Base-by-base conservation (phyloP, 768 basidiomycete species). In the Trametes coccinea region DNA sequence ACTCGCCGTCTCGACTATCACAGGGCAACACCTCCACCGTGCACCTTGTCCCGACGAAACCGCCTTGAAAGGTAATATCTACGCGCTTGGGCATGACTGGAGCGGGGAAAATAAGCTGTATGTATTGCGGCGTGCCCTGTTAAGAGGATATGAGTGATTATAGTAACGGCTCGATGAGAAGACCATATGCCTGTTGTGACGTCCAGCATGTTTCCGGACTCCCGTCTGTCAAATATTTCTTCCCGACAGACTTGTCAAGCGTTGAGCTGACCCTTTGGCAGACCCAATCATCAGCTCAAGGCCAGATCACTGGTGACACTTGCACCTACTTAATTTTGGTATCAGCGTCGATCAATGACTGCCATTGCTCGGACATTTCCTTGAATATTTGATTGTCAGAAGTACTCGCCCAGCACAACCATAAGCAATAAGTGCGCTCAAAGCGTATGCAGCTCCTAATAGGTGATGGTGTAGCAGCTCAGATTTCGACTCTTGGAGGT, bases 121-220 rank as follows among this genome's bases (percentile, higher is more conserved):
- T 82, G 65, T 78, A 86, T 75, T 93, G 92, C 1, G 90, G 90
- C 10, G 86, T 77, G 27, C 90, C 90, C 92, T 93, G 66, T n/a
- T 46, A n/a, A 49, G 49, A 10, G 22, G 9, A 4, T 11, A 4
- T 10, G 39, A 47, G 10, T 48, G 39, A 5, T 11, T 29, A 29
- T 40, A 17, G 4, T 9, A 41, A 22, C 22, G 7, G 16, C 39
- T 53, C 10, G 5, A 60, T 47, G 13, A 53, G 44, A 60, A 62
- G 14, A 41, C 27, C 33, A 61, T 56, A 48, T 60, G 89, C 90
- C 81, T 89, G 88, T 72, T 87, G 86, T 14, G 90, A 92, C 27
- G 89, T 87, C 90, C 91, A 93, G 71, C 91, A 93, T 7, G 90
- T 93, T 71, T 90, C 91, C 56, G 85, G 83, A 65, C 77, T 89